Evolutionary conservation across 2,329 filamentous ascomycete species (phyloP), one percentile per base, ranked within the genome.

Genomic region (Drechslerella stenobrocha): DNA sequence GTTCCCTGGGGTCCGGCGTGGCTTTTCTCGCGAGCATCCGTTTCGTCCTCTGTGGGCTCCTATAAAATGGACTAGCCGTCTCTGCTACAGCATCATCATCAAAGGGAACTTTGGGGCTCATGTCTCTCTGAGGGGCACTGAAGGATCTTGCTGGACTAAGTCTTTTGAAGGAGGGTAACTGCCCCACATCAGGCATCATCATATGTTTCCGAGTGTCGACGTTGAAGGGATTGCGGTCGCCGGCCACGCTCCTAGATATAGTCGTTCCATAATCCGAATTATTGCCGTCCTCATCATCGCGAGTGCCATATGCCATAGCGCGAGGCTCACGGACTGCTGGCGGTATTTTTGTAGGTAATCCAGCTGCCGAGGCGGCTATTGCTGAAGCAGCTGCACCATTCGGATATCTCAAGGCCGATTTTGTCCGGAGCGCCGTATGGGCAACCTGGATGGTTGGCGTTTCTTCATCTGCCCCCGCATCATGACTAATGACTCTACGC

Each of bases 11-110:
- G 23, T 60, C 63, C 2, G 63, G 63, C 3, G 35, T 67, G 6
- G 53, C 63, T n/a, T 47, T 59, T 22, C 63, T 60, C 11, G 46
- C 32, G 13, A 60, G 46, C 55, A 67, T 67, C 20, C 63, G 50
- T 23, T 60, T 67, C 18, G 63, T 67, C 34, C 63, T 48, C 7
- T 47, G 48, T 3, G 63, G 63, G 28, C 63, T 67, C 20, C 63
- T 15, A 42, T 60, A 44, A 18, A 67, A 60, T 15, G 63, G 63
- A 30, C 63, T 67, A 4, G 63, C 50, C 30, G 50, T 67, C 1
- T 55, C 13, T 1, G 32, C 45, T 23, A 67, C 15, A 2, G 63
- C 35, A 30, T 67, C 63, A 30, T 67, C 63, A 6, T 67, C 63
- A 7, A 56, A 22, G 1, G 55, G 56, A 5, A 60, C 35, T 13